phyloP scores from a whole-genome alignment of 148 eudicot species.

The Euryodendron excelsum region DNA sequence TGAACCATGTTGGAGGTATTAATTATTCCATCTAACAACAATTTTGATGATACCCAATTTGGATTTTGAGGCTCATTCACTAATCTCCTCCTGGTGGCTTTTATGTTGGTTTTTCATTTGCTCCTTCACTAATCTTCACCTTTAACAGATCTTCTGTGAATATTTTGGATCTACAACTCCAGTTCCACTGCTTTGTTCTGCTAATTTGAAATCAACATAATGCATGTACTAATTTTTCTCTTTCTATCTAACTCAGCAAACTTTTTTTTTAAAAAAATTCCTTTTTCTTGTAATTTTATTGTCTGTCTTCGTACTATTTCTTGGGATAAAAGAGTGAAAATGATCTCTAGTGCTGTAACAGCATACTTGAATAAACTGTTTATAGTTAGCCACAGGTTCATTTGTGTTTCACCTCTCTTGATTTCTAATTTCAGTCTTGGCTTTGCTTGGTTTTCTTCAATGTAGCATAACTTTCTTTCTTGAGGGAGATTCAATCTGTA shows the following conservation, averaged over 20 bases:
- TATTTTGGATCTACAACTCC: not conserved
- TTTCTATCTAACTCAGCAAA: not conserved
- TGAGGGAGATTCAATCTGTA: too few relatives aligned
- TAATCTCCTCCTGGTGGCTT: not conserved
- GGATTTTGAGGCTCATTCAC: not conserved
- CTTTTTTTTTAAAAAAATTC: not conserved
- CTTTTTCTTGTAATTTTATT: too few relatives aligned
- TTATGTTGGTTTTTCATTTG: not conserved
- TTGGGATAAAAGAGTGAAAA: not conserved
- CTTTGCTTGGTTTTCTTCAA: not conserved
- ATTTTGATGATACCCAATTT: not conserved
- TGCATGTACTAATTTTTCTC: not conserved
- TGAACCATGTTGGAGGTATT: conserved; percentile 64
- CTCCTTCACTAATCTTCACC: too few relatives aligned
- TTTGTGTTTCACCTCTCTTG: not conserved
- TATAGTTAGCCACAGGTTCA: not conserved
- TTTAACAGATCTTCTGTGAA: not conserved
- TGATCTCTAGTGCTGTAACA: not conserved
- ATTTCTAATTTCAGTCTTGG: not conserved
- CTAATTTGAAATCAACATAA: not conserved
- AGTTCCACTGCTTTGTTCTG: not conserved
- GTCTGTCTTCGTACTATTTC: not conserved
- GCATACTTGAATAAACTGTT: not conserved
- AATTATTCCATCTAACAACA: not conserved
- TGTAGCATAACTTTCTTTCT: not conserved